A percentile compares a stretch with the other conserved stretches of the same genome.
Evolutionary conservation across 768 basidiomycete genomes (phyloP).

Genomic region (Calocera cornea): DNA sequence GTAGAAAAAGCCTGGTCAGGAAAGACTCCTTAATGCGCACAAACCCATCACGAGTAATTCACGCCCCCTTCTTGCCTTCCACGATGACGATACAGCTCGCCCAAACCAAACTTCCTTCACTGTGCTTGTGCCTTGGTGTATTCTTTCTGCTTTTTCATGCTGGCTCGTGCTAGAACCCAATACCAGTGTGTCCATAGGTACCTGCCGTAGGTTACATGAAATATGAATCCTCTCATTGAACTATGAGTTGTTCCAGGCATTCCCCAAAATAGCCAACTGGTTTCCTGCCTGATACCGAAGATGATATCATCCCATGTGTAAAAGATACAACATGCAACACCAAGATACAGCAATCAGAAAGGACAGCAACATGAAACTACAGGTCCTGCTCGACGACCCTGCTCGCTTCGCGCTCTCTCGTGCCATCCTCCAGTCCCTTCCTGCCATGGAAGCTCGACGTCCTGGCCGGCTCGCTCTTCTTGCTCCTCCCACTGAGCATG

Average conservation of each 20-base stretch:
- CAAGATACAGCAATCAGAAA: too few species aligned
- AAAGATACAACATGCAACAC: too few species aligned
- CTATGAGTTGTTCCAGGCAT: not conserved
- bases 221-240: not conserved
- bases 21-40: not conserved
- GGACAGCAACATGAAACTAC: too few species aligned
- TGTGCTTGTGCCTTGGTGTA: constrained; percentile 3
- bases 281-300: too few species aligned
- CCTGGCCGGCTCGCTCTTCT: not conserved
- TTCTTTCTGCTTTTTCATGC: not conserved
- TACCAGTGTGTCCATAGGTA: constrained; percentile 1
- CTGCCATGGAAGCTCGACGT: not conserved
- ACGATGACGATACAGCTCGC: not conserved
- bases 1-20: constrained; percentile 1
- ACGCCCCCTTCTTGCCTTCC: not conserved
- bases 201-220: not conserved
- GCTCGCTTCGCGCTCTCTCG: not conserved
- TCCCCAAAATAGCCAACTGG: too few species aligned
- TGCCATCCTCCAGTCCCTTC: not conserved
- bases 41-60: not conserved
- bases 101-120: not conserved
- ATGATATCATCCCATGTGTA: too few species aligned
- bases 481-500: not conserved
- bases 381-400: not conserved
- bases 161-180: constrained; percentile 1